Base-by-base conservation (phyloP, 352 stramenopile genomes). In the Pythium aphanidermatum region DNA sequence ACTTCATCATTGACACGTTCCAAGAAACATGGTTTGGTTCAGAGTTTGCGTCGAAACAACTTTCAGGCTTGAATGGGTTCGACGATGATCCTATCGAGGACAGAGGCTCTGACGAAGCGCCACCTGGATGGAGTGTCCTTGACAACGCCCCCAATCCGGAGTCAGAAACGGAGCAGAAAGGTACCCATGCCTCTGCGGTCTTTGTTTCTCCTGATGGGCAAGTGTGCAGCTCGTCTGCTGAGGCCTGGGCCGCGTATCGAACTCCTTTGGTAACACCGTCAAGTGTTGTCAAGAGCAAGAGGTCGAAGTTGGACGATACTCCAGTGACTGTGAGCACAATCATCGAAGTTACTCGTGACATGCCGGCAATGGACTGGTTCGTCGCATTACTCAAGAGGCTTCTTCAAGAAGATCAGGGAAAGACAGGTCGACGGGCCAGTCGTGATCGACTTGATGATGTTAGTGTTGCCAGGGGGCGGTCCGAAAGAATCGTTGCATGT, bases 21-120 rank as follows among this genome's bases (percentile, higher is more conserved):
- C 80, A 92, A 58, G 83, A 95, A 34, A 53, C 86, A 23, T 95
- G 83, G 83, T 95, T 95, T 47, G 82, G 79, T 13, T 46, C 63
- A 1, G 76, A 84, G 2, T 61, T 87, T 11, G 62, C 63, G 24
- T 70, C 63, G 5, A 61, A 54, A 3, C 63, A 67, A 39, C 55
- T 83, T 3, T 80, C 63, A 4, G 32, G 43, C 6, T 5, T 34
- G 3, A 51, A 52, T 23, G 64, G 69, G n/a, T 74, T 86, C 58
- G 54, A 46, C 14, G 64, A 73, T 50, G 65, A 67, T 36, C 33
- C 29, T 1, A 21, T 23, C 1, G 23, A 16, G 4, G 49, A 35
- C 9, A 37, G 55, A 44, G 12, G 26, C 7, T 13, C 42, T 2
- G 20, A 41, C n/a, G 47, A 48, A 9, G 62, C 79, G 4, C 78